Percentiles rank a stretch among this genome's conserved stretches.
These are phyloP conservation scores for Aspergillus felis DNA, from an alignment of 2,329 filamentous ascomycete genomes.

Conservation along the genomic window DNA sequence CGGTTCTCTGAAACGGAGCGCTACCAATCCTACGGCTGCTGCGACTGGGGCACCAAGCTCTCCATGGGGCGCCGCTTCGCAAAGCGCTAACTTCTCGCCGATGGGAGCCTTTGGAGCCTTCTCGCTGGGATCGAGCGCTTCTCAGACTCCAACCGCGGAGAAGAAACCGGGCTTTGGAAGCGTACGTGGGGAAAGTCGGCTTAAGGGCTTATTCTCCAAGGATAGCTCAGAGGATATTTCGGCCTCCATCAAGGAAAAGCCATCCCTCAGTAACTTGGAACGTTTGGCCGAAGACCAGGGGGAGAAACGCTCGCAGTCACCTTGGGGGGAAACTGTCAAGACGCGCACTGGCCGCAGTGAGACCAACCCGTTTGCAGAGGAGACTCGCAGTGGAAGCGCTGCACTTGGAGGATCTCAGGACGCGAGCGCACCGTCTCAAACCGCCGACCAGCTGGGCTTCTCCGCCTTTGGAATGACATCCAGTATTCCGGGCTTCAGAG, in stretches of 20 bases:
- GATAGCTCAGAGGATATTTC: conserved; percentile 65
- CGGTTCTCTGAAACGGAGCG: conserved; percentile 54
- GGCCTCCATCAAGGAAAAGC: conserved; percentile 51
- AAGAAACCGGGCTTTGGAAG: conserved; percentile 68
- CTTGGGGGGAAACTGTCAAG: conserved; percentile 49
- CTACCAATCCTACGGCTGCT: conserved; percentile 51
- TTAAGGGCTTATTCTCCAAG: conserved; percentile 81
- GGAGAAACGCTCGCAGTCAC: conserved; percentile 45
- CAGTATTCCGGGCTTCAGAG: conserved; percentile 54
- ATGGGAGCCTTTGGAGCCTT: conserved; percentile 92
- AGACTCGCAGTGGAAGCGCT: conserved; percentile 57
- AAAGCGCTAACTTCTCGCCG: conserved; percentile 61
- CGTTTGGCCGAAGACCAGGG: conserved; percentile 51
- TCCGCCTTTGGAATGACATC: conserved; percentile 59
- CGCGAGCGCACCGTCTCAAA: conserved; percentile 51
- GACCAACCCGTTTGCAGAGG: conserved; percentile 47
- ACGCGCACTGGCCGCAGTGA: conserved; percentile 46
- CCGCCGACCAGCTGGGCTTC: conserved; percentile 54
- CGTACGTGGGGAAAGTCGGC: conserved; percentile 70
- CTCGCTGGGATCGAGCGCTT: conserved; percentile 55
- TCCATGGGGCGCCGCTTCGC: conserved; percentile 58
- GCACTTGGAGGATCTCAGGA: conserved; percentile 73
- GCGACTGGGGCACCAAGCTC: conserved; percentile 48
- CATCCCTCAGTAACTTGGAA: conserved; percentile 50
- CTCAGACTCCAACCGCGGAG: conserved; percentile 57